A percentile compares a stretch with the other conserved stretches of the same genome.
Evolutionary conservation across 2,329 filamentous ascomycete species (phyloP).

Genomic region (Sporothrix pallida): DNA sequence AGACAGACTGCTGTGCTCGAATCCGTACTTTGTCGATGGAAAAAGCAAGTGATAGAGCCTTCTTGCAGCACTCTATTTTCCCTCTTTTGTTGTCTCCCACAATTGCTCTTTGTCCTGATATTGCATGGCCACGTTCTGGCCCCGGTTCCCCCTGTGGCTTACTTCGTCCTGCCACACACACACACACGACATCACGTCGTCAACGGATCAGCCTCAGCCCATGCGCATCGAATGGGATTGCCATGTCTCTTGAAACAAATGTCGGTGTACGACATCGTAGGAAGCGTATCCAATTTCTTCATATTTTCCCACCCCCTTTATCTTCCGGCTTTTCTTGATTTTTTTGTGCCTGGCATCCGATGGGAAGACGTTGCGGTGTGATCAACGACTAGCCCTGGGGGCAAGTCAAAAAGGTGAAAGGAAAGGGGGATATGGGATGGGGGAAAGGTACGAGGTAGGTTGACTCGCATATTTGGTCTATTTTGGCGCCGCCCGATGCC

Average conservation of each 20-base stretch:
- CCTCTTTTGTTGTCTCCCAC: not conserved
- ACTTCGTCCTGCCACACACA: slow-evolving; percentile 8
- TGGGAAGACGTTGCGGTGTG: slow-evolving; percentile 13
- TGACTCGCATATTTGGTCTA: slow-evolving; percentile 3
- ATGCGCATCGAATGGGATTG: not conserved
- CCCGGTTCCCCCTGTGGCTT: slow-evolving; percentile 5
- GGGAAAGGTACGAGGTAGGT: not conserved
- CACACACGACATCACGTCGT: slow-evolving; percentile 10
- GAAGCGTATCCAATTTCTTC: not conserved
- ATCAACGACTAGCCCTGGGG: not conserved
- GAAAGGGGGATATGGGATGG: no score
- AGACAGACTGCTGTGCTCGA: not conserved
- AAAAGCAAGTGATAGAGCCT: not conserved
- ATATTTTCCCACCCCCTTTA: not conserved
- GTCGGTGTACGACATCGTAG: no score
- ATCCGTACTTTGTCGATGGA: not conserved
- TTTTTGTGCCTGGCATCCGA: not conserved
- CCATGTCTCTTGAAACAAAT: not conserved
- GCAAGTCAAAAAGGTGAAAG: not conserved
- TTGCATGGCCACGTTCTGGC: not conserved
- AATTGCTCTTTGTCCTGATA: not conserved
- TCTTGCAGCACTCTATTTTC: not conserved
- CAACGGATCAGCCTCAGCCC: not conserved
- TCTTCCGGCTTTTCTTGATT: no score
- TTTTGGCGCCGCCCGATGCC: not conserved